Evolutionary conservation across 164 flowering plant species (phyloP), one percentile per base, ranked within the genome.

Genomic region (Chimonanthus praecox): DNA sequence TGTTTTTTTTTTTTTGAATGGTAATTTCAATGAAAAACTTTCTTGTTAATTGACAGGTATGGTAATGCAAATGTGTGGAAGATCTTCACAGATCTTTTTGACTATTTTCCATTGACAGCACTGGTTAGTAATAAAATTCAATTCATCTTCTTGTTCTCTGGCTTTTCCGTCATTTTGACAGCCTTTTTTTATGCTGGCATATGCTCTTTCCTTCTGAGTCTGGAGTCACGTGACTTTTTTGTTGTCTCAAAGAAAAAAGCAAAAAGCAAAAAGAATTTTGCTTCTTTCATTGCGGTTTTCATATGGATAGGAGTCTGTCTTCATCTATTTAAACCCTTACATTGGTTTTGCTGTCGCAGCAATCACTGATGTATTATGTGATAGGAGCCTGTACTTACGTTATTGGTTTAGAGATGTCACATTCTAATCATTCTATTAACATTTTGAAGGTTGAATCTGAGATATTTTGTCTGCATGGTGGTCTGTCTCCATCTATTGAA

Each of bases 1-100:
- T 9, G 4, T 54, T 54, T 16, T 54, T 54, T 54, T 54, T 16
- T 11, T 3, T n/a, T 13, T 54, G 60, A 13, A 3, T 13, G 60
- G 60, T 54, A 54, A 10, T 54, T 54, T 13, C n/a, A 54, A 13
- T 9, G 16, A 4, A 15, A 11, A 10, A 54, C 60, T 0, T 54
- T 6, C 0, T 70, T 20, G 16, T 76, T 75, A 49, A 15, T 76
- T 76, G 74, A 62, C 93, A 94, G 98, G 86, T 92, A 94, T 82
- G 98, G 98, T 58, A 94, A 89, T 82, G 98, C 98, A 47, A 89
- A 82, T 76, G 95, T 94, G 58, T 94, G 96, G 98, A 94, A 94
- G 87, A 89, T 78, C 74, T 94, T 94, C 73, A 94, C 97, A 15
- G 95, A 94, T 81, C 80, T 94, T 58, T 94, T 94, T 80, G 98